phyloP scores from a whole-genome alignment of 257 asterid species.

The Cynanchum wilfordii region DNA sequence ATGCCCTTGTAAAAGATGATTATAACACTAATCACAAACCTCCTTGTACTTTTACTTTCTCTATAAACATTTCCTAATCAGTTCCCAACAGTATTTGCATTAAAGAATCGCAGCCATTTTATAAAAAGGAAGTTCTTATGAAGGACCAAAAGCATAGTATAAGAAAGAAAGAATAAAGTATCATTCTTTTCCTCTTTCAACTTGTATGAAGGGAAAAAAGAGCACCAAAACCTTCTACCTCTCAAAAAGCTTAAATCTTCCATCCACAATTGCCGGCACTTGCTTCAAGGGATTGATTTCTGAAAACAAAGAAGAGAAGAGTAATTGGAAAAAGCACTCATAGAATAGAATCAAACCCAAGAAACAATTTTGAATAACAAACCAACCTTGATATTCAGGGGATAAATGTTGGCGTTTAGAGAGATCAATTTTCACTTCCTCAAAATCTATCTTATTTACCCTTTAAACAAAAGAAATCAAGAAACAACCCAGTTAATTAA shows the following conservation, averaged over 20 bases:
- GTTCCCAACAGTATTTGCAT: neutral
- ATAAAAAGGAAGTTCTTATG: neutral
- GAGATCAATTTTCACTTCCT: slow-evolving; percentile 60
- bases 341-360: neutral
- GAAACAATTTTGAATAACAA: neutral
- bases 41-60: neutral
- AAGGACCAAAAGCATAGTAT: neutral
- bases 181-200: neutral
- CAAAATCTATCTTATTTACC: slow-evolving; percentile 75
- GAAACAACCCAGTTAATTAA: neutral
- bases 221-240: slow-evolving; percentile 35
- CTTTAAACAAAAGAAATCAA: slow-evolving; percentile 27
- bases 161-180: neutral
- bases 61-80: neutral
- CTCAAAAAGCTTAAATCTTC: slow-evolving; percentile 81
- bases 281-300: slow-evolving; percentile 69
- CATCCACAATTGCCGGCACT: slow-evolving; percentile 88
- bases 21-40: neutral
- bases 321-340: neutral
- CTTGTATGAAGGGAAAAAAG: neutral
- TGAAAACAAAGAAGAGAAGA: slow-evolving; percentile 19
- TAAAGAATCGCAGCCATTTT: neutral
- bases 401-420: slow-evolving; percentile 52
- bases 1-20: neutral
- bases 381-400: slow-evolving; percentile 59